Percentiles rank a stretch among this genome's conserved stretches.
Conservation (phyloP, 75 land plant species). For the Picea glauca region DNA sequence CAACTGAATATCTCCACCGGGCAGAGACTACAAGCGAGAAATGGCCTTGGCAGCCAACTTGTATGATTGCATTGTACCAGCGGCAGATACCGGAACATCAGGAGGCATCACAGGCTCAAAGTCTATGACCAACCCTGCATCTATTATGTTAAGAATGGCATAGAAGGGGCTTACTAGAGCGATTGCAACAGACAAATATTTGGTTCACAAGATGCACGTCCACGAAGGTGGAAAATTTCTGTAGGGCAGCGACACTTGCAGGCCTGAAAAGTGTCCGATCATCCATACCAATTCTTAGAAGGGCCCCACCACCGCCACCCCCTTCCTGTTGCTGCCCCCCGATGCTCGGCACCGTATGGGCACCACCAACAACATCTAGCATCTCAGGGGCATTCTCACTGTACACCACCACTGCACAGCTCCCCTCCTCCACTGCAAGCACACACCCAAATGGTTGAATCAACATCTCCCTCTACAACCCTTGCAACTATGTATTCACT, state of each 20-base stretch:
- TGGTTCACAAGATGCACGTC: constrained; percentile 70
- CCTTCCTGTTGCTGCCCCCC: not conserved
- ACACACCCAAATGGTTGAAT: no score
- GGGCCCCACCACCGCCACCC: constrained; percentile 58
- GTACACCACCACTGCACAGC: no score
- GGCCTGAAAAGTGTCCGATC: constrained; percentile 57
- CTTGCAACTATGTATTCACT: no score
- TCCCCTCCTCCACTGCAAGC: no score
- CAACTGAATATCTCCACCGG: constrained; percentile 62
- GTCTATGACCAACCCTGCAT: constrained; percentile 69
- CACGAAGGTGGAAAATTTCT: constrained; percentile 51
- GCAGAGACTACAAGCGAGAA: constrained; percentile 61
- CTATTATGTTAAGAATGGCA: constrained; percentile 70
- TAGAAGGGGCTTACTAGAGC: constrained; percentile 84
- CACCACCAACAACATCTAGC: constrained; percentile 14
- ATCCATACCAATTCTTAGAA: constrained; percentile 45
- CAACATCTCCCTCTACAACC: no score
- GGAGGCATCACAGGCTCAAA: constrained; percentile 69
- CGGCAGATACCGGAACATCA: constrained; percentile 55
- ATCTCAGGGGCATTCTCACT: no score
- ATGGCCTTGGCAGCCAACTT: constrained; percentile 83
- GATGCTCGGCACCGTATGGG: no score
- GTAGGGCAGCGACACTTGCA: constrained; percentile 52
- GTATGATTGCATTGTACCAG: constrained; percentile 68
- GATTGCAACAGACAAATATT: constrained; percentile 51